Base-by-base conservation (phyloP, 768 basidiomycete genomes). In the Lactarius vividus region DNA sequence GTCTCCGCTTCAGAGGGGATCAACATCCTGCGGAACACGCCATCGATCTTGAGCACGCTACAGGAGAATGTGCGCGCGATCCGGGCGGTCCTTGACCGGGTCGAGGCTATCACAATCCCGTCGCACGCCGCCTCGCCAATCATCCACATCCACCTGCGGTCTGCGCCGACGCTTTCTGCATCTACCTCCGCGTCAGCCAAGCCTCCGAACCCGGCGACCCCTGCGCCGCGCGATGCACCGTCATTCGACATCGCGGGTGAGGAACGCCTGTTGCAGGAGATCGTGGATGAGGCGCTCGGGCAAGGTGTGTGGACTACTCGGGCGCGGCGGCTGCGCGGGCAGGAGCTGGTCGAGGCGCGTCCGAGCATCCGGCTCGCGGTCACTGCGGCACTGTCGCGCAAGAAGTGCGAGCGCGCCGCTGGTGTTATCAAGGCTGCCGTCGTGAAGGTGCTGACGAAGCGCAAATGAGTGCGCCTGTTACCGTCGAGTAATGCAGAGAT, bases 321-420 rank as follows among this genome's bases (percentile, higher is more conserved):
- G 26, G 88, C 94, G 49, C 91, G 91, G 79, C 78, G 92, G 64
- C 75, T 97, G 70, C 83, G 84, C 57, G 87, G 88, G 6, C 95
- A 97, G 77, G 96, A 99, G 81, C 78, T 85, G 68, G 79, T 84
- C 20, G 94, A 96, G 74, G 82, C 86, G 20, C 81, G 88, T 55
- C 94, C 97, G 42, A 92, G 90, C 71, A 86, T 98, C 66, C 84
- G 92, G 67, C 78, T 98, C n/a, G 89, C 89, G 28, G 78, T 96
- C 68, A 88, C 85, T 6, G 84, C 87, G 18, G 93, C 86, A 16
- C 75, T 98, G 69, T 87, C 87, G 31, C 89, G 82, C 83, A 96
- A 96, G 79, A 97, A 98, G 72, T 85, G 88, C 62, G 95, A 97
- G 82, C 96, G 94, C 80, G 91, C 95, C 3, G 85, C 88, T 7